Base-by-base conservation (phyloP, 257 asterid species). In the Salvia miltiorrhiza region DNA sequence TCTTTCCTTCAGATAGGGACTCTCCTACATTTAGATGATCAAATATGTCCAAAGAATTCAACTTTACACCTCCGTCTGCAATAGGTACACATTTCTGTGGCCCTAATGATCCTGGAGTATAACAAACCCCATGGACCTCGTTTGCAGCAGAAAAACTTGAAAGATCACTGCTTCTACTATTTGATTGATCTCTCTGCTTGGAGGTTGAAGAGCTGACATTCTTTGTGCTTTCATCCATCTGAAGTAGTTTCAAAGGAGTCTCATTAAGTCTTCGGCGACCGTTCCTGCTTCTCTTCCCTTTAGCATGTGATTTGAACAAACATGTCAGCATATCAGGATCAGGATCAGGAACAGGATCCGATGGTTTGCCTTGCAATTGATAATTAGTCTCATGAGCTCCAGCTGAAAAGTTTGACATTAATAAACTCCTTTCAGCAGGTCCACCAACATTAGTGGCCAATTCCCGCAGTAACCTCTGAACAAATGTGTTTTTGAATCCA, bases 401-500 rank as follows among this genome's bases (percentile, higher is more conserved):
- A 47, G 49, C 73, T 52, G 76, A 60, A 53, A 72, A 44, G 67
- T 28, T 77, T 63, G 90, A 79, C 8, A 80, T 60, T 39, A 71
- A 65, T 63, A 48, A 49, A 75, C 76, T 73, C 69, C 72, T 83
- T 58, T 85, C 95, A 40, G 80, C 79, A 63, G 83, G 77, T 63
- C 83, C 87, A 73, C 87, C 84, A 63, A 70, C 81, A 86, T 84
- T 83, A 71, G 95, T 86, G 64, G 85, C 90, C 89, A 91, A 82
- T 73, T 88, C 96, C 76, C 97, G 76, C 74, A 93, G 83, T 62
- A 93, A 73, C 82, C 96, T 85, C 77, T 86, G 99, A 54, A 93
- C 96, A 78, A 83, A 85, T 45, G 93, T 80, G 84, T 87, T 91
- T 71, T 82, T 90, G 82, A 93, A 90, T 63, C 99, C 99, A 50